Percentiles rank a stretch among this genome's conserved stretches.
phyloP scores from a whole-genome alignment of 305 asterid genomes.

The Plantago coronopus region DNA sequence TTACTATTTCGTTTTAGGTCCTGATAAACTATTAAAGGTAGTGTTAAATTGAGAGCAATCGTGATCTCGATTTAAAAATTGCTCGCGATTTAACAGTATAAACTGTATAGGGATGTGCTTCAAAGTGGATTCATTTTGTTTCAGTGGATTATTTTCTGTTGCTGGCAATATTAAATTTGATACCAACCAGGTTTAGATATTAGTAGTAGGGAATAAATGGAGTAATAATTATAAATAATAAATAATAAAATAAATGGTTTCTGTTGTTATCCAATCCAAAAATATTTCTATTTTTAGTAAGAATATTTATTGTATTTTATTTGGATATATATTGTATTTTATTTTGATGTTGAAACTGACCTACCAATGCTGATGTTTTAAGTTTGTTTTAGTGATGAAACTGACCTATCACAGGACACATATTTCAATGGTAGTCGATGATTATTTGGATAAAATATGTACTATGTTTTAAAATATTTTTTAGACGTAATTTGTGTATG shows the following conservation, averaged over 20 bases:
- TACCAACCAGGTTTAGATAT: constrained; percentile 3
- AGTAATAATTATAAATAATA: no score
- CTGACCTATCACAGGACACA: constrained; percentile 6
- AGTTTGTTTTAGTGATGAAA: constrained; percentile 19
- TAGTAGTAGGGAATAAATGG: background rate
- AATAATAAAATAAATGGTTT: no score
- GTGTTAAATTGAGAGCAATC: constrained; percentile 8
- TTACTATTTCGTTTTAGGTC: no score
- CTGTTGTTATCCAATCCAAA: no score
- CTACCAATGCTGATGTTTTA: constrained; percentile 25
- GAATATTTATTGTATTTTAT: constrained; percentile 1
- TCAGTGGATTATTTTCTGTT: background rate
- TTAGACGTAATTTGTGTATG: no score
- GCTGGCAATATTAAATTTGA: constrained; percentile 1
- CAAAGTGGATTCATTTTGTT: no score
- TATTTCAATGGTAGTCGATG: background rate
- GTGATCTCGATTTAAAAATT: no score
- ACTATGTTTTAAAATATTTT: no score
- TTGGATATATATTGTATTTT: constrained; percentile 8
- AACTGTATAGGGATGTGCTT: constrained; percentile 25
- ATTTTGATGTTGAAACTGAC: constrained; percentile 19
- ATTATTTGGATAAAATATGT: no score
- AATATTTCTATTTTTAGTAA: constrained; percentile 11
- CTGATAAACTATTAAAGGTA: constrained; percentile 5
- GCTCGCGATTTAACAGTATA: no score